These are phyloP conservation scores for Stellera chamaejasme DNA, from an alignment of 345 rosid species.

Conservation along the genomic window DNA sequence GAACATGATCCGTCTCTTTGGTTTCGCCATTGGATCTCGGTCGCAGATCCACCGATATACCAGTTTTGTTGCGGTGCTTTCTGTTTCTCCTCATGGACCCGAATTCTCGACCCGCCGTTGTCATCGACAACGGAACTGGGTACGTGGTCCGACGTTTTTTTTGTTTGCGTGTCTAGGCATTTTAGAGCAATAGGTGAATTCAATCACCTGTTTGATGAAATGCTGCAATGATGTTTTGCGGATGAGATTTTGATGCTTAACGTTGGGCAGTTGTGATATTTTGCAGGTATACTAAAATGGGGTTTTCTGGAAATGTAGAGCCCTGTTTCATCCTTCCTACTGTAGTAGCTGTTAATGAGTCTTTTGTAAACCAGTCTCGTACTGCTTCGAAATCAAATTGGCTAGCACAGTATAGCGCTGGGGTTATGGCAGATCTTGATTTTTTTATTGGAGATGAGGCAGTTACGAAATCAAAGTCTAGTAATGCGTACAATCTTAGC, in stretches of 20 bases:
- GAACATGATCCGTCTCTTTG: constrained; percentile 40
- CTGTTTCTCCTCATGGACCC: constrained; percentile 58
- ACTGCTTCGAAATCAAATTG: constrained; percentile 58
- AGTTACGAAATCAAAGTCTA: constrained; percentile 56
- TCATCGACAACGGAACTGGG: constrained; percentile 99
- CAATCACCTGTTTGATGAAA: constrained; percentile 38
- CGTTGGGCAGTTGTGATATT: background rate
- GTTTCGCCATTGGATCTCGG: constrained; percentile 40
- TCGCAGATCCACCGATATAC: constrained; percentile 36
- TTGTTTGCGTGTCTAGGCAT: background rate
- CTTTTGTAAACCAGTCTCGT: constrained; percentile 69
- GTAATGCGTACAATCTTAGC: constrained; percentile 63
- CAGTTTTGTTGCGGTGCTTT: constrained; percentile 3
- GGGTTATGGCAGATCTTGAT: constrained; percentile 96
- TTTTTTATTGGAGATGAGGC: constrained; percentile 93
- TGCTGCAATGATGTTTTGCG: constrained; percentile 9
- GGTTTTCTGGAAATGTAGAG: constrained; percentile 95
- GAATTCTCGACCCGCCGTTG: constrained; percentile 87
- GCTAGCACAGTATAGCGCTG: constrained; percentile 85
- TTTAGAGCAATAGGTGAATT: too few relatives aligned
- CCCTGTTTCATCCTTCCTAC: constrained; percentile 93
- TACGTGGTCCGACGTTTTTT: constrained; percentile 11
- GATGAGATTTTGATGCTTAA: background rate
- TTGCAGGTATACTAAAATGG: constrained; percentile 87
- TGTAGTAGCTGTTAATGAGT: constrained; percentile 83